Evolutionary conservation across 805 yeast genomes (phyloP).

Genomic region (Yamadazyma philogaea): DNA sequence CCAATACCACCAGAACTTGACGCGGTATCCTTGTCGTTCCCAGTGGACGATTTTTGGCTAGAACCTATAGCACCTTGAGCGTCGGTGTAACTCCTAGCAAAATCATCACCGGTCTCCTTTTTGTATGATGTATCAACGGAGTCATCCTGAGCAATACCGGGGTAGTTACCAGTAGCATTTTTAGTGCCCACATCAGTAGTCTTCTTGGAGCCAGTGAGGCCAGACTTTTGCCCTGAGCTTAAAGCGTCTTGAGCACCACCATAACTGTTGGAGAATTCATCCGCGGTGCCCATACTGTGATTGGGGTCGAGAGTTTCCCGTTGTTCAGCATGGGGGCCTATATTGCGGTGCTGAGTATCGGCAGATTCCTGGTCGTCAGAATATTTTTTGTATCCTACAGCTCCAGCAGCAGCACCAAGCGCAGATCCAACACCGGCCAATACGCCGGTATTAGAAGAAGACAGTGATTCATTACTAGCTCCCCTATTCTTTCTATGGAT

Average conservation of each 20-base stretch:
- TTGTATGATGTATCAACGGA: not conserved
- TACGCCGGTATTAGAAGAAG: constrained; percentile 7
- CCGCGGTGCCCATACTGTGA: too few relatives aligned
- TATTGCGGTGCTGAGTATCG: too few relatives aligned
- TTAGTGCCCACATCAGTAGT: not conserved
- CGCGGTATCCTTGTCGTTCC: not conserved
- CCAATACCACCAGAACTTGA: not conserved
- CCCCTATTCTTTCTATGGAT: not conserved
- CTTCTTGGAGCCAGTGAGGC: not conserved
- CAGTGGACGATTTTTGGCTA: too few relatives aligned
- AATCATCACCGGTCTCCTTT: not conserved
- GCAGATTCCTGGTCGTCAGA: constrained; percentile 5
- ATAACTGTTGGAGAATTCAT: constrained; percentile 3
- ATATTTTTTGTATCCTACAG: constrained; percentile 8
- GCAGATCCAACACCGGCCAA: constrained; percentile 12
- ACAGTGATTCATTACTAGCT: not conserved
- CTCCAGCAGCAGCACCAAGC: constrained; percentile 11
- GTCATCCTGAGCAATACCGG: not conserved
- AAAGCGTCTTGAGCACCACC: not conserved
- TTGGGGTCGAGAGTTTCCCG: too few relatives aligned
- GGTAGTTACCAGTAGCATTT: not conserved
- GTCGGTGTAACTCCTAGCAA: not conserved
- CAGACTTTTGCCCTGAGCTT: not conserved
- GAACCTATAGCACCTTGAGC: not conserved
- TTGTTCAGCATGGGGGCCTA: too few relatives aligned